Evolutionary conservation across 495 filamentous ascomycete species (phyloP).

Genomic region (Filosporella fistucella): DNA sequence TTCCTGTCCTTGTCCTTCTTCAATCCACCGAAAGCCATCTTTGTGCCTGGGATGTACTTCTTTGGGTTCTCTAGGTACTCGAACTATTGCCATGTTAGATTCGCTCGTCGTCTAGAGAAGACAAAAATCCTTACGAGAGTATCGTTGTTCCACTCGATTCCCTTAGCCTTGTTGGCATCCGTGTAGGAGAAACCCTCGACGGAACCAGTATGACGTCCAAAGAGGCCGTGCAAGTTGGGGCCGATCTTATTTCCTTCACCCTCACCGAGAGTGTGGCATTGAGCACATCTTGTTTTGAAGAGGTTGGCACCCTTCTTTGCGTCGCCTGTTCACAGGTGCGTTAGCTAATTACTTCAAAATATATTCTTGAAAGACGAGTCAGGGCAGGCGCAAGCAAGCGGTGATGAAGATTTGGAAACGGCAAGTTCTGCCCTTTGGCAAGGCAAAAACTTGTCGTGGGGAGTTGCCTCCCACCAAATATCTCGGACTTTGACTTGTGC

Average conservation of each 20-base stretch:
- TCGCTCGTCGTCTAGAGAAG: not conserved
- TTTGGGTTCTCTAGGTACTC: slow-evolving; percentile 90
- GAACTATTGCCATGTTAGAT: slow-evolving; percentile 47
- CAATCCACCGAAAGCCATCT: slow-evolving; percentile 99
- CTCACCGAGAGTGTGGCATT: slow-evolving; percentile 92
- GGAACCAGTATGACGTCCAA: slow-evolving; percentile 89
- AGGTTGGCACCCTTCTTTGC: slow-evolving; percentile 96
- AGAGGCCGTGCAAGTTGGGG: slow-evolving; percentile 94
- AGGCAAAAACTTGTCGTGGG: not conserved
- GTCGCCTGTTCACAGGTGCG: slow-evolving; percentile 59
- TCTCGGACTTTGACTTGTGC: not conserved
- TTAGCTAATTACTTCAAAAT: slow-evolving; percentile 11
- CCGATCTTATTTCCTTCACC: slow-evolving; percentile 95
- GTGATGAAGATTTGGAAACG: not conserved
- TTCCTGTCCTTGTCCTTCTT: slow-evolving; percentile 99
- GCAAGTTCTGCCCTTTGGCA: not conserved
- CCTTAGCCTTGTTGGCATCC: slow-evolving; percentile 98
- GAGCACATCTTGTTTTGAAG: slow-evolving; percentile 98
- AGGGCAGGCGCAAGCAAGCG: slow-evolving; percentile 13
- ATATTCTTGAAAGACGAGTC: not conserved
- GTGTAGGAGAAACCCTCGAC: slow-evolving; percentile 95
- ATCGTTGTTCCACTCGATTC: slow-evolving; percentile 79
- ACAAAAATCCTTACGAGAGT: slow-evolving; percentile 63
- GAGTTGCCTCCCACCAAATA: not conserved
- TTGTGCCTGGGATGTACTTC: slow-evolving; percentile 98